Conservation (phyloP, 2,329 filamentous ascomycete species). For the Talaromyces marneffei region DNA sequence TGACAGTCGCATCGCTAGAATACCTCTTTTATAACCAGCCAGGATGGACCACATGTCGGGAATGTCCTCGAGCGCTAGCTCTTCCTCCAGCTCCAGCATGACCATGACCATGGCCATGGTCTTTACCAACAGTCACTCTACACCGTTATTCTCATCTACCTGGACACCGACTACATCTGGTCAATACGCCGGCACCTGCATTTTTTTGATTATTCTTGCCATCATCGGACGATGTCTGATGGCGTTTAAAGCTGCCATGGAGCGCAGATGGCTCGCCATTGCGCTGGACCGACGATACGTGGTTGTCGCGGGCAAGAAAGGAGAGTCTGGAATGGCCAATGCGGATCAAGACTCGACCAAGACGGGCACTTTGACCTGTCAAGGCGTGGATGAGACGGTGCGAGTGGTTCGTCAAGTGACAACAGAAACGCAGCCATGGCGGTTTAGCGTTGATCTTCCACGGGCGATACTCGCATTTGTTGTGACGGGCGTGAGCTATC, state of each 20-base stretch:
- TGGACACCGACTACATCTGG: conserved; percentile 70
- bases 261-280: conserved; percentile 61
- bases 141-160: conserved; percentile 58
- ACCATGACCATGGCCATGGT: conserved; percentile 26
- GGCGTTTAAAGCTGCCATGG: conserved; percentile 58
- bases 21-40: too few species aligned
- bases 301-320: conserved; percentile 59
- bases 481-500: conserved; percentile 71
- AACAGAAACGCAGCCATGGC: conserved; percentile 60
- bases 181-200: conserved; percentile 80
- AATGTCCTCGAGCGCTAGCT: conserved; percentile 1
- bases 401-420: conserved; percentile 60
- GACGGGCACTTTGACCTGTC: conserved; percentile 61
- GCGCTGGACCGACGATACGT: conserved; percentile 73
- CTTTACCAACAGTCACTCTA: conserved; percentile 54
- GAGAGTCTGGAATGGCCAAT: conserved; percentile 55
- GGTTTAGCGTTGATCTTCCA: conserved; percentile 71
- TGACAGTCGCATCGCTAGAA: neutral
- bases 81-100: conserved; percentile 12
- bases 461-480: conserved; percentile 65
- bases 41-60: too few species aligned
- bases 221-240: conserved; percentile 64
- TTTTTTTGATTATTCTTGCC: conserved; percentile 78
- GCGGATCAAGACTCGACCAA: conserved; percentile 38
- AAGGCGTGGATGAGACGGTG: conserved; percentile 76